Conservation (phyloP, 2,329 filamentous ascomycete species). For the Plenodomus biglobosus region DNA sequence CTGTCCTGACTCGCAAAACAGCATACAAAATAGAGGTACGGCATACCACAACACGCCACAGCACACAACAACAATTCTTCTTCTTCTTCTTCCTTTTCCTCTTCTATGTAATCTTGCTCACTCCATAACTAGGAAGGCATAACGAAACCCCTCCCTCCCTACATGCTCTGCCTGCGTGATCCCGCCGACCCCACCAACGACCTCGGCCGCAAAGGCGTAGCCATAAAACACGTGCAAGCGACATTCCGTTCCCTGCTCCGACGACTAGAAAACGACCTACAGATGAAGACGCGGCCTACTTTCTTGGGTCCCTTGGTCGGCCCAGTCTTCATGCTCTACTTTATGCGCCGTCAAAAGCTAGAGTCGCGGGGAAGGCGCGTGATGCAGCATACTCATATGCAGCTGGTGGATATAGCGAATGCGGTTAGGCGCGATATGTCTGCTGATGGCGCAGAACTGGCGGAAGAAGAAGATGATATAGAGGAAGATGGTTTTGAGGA, state of each 20-base stretch:
- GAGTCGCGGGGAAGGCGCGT: constrained; percentile 14
- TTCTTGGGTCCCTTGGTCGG: constrained; percentile 27
- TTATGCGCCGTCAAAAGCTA: constrained; percentile 15
- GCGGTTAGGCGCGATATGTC: constrained; percentile 5
- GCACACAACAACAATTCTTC: too few species aligned
- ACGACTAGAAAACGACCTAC: constrained; percentile 16
- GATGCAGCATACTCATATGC: not conserved
- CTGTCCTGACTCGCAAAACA: constrained; percentile 16
- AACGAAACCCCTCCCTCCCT: constrained; percentile 21
- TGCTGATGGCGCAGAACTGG: not conserved
- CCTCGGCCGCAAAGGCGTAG: constrained; percentile 53
- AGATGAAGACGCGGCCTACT: constrained; percentile 16
- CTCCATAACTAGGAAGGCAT: constrained; percentile 21
- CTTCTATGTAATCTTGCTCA: too few species aligned
- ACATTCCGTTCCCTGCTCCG: constrained; percentile 41
- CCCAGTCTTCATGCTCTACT: constrained; percentile 18
- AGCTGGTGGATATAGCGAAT: constrained; percentile 14
- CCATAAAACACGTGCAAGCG: constrained; percentile 54
- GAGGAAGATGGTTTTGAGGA: too few species aligned
- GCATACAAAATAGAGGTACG: not conserved
- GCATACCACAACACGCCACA: not conserved
- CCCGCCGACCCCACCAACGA: constrained; percentile 61
- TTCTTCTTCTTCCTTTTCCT: too few species aligned
- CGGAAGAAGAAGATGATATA: not conserved
- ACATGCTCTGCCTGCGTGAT: constrained; percentile 59